Evolutionary conservation across 441 rosid species (phyloP).

Genomic region (Pelargonium fulgidum): DNA sequence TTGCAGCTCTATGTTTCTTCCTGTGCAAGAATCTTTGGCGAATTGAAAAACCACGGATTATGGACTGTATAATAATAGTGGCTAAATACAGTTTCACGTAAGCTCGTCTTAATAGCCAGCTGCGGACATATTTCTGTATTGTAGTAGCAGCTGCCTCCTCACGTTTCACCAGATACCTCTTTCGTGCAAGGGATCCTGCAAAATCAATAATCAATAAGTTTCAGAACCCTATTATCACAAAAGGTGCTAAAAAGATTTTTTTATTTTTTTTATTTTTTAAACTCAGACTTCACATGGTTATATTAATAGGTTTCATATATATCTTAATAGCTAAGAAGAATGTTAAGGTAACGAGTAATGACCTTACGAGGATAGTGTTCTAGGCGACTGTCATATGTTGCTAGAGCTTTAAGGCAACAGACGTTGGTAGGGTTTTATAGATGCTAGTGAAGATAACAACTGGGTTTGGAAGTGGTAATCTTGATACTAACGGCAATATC

Average conservation of each 20-base stretch:
- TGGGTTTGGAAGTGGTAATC: background rate
- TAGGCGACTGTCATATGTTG: background rate
- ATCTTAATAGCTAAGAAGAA: background rate
- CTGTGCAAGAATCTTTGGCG: slow-evolving; percentile 44
- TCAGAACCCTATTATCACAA: background rate
- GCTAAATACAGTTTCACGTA: slow-evolving; percentile 50
- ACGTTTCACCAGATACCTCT: slow-evolving; percentile 49
- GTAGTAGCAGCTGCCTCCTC: slow-evolving; percentile 62
- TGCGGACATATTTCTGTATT: slow-evolving; percentile 62
- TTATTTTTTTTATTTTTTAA: too few relatives aligned
- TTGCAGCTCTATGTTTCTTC: slow-evolving; percentile 68
- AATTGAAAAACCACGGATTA: slow-evolving; percentile 55
- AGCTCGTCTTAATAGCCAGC: slow-evolving; percentile 48
- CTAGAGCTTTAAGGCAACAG: background rate
- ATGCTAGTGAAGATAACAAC: background rate
- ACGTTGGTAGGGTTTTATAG: background rate
- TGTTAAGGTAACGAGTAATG: background rate
- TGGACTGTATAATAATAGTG: slow-evolving; percentile 54
- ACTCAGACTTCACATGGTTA: too few relatives aligned
- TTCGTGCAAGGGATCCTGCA: slow-evolving; percentile 75
- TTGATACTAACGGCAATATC: background rate
- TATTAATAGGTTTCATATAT: too few relatives aligned
- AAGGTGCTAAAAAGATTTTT: background rate
- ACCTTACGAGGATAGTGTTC: background rate
- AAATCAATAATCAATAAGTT: slow-evolving; percentile 20